phyloP scores from a whole-genome alignment of 2,329 filamentous ascomycete genomes.

The Sordariomycetes sp. region DNA sequence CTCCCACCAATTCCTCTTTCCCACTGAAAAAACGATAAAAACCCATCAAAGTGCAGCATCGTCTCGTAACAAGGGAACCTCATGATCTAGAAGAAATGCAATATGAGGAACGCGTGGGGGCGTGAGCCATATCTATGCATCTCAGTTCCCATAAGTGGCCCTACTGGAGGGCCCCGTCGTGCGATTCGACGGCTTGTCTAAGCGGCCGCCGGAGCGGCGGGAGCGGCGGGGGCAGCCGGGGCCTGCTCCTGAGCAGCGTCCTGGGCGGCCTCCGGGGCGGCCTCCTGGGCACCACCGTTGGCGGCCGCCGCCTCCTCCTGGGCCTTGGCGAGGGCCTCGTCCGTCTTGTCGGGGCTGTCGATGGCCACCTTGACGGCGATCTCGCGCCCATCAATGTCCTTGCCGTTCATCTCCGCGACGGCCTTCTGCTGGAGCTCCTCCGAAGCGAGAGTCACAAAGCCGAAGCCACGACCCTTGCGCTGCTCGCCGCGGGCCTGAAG shows the following conservation, averaged over 20 bases:
- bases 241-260: conserved; percentile 6
- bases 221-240: conserved; percentile 12
- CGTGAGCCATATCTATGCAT: neutral
- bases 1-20: too few species aligned
- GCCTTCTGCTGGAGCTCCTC: conserved; percentile 98
- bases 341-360: conserved; percentile 93
- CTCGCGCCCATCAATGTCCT: conserved; percentile 96
- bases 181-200: conserved; percentile 11
- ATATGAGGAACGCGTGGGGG: neutral
- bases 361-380: conserved; percentile 99
- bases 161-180: conserved; percentile 5
- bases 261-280: conserved; percentile 12
- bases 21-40: neutral
- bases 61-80: neutral
- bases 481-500: conserved; percentile 94
- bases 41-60: conserved; percentile 1
- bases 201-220: conserved; percentile 12
- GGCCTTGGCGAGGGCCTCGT: conserved; percentile 45
- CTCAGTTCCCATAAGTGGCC: conserved; percentile 13
- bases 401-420: conserved; percentile 96
- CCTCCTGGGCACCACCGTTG: conserved; percentile 23
- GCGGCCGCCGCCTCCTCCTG: conserved; percentile 17
- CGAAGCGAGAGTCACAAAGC: conserved; percentile 89
- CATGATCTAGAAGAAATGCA: neutral
- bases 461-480: conserved; percentile 97